phyloP scores from a whole-genome alignment of 1,284 basidiomycete genomes.

The Cryptococcus deneoformans region DNA sequence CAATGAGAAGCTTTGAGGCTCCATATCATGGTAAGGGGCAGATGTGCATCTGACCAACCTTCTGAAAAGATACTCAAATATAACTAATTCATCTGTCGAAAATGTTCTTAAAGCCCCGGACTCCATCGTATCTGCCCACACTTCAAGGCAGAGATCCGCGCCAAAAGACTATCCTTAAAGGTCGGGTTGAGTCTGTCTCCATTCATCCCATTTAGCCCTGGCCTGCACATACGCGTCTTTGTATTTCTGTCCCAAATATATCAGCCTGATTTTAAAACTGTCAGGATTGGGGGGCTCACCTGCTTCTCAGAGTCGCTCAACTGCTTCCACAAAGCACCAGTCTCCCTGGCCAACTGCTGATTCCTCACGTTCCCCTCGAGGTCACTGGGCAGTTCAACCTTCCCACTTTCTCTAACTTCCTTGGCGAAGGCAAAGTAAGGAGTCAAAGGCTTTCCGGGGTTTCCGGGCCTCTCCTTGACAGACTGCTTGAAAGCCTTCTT shows the following conservation, averaged over 20 bases:
- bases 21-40: too few relatives aligned
- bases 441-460: conserved; percentile 28
- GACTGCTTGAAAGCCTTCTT: conserved; percentile 13
- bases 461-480: conserved; percentile 18
- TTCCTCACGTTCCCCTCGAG: conserved; percentile 1
- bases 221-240: conserved; percentile 14
- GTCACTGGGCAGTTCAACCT: conserved; percentile 5
- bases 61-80: too few relatives aligned
- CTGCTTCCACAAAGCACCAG: conserved; percentile 29
- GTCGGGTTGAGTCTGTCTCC: conserved; percentile 17
- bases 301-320: conserved; percentile 29
- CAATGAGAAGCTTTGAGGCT: too few relatives aligned
- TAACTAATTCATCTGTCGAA: too few relatives aligned
- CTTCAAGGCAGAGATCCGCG: too few relatives aligned
- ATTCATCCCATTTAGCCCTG: conserved; percentile 21
- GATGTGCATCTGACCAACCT: too few relatives aligned
- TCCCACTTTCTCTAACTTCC: conserved; percentile 7
- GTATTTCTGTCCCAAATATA: conserved; percentile 12
- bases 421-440: conserved; percentile 28
- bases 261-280: too few relatives aligned
- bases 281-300: conserved; percentile 19
- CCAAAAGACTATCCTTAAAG: background rate
- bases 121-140: too few relatives aligned
- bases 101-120: too few relatives aligned
- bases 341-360: conserved; percentile 16